A percentile compares a stretch with the other conserved stretches of the same genome.
Conservation (phyloP, 768 basidiomycete genomes). For the Polyporus arcularius region DNA sequence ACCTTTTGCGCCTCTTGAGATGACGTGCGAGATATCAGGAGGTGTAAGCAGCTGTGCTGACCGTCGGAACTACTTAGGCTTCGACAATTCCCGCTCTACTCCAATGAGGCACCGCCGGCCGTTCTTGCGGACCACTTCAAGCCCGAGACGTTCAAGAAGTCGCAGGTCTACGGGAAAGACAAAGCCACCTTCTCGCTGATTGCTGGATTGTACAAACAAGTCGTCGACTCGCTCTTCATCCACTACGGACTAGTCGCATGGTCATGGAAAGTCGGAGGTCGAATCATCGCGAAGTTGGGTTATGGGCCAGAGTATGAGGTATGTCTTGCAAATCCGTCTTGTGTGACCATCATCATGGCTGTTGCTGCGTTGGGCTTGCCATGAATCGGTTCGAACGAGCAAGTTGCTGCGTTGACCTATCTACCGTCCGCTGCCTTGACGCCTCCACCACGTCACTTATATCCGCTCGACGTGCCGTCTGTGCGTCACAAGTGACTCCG, state of each 20-base stretch:
- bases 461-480: too few relatives aligned
- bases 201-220: slow-evolving; percentile 73
- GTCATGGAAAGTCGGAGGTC: slow-evolving; percentile 74
- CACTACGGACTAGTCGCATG: slow-evolving; percentile 80
- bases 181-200: slow-evolving; percentile 83
- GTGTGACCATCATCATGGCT: not conserved
- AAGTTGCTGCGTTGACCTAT: too few relatives aligned
- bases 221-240: slow-evolving; percentile 67
- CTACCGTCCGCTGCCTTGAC: too few relatives aligned
- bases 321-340: not conserved
- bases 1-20: not conserved
- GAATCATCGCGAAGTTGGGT: slow-evolving; percentile 50
- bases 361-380: not conserved
- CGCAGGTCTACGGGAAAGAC: slow-evolving; percentile 88
- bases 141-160: slow-evolving; percentile 77
- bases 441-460: too few relatives aligned
- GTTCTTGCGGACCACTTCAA: slow-evolving; percentile 71
- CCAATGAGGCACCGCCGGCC: slow-evolving; percentile 68
- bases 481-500: too few relatives aligned
- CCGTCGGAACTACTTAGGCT: slow-evolving; percentile 37
- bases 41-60: not conserved
- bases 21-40: not conserved
- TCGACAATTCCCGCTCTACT: slow-evolving; percentile 86
- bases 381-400: too few relatives aligned
- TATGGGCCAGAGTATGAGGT: slow-evolving; percentile 78